phyloP scores from a whole-genome alignment of 306 rosid species.

The Castanospermum australe region DNA sequence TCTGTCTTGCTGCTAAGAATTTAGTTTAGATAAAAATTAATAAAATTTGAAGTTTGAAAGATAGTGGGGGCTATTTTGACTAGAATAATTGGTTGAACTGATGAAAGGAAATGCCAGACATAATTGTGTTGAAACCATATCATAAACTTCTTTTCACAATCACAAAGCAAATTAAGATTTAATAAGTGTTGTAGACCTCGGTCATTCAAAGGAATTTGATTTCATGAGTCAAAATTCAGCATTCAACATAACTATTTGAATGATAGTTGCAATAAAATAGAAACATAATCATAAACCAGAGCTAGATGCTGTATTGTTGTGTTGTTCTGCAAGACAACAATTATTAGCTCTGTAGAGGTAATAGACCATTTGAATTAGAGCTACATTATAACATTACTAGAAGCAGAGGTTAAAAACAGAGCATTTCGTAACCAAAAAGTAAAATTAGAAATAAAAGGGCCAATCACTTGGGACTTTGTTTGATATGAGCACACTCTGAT shows the following conservation, averaged over 20 bases:
- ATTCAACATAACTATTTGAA: conserved; percentile 35
- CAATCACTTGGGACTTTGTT: conserved; percentile 25
- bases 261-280: conserved; percentile 48
- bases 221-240: conserved; percentile 40
- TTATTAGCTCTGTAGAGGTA: conserved; percentile 38
- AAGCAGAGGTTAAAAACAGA: conserved; percentile 11
- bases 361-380: conserved; percentile 38
- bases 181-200: conserved; percentile 24
- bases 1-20: not conserved
- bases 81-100: conserved; percentile 33
- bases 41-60: not conserved
- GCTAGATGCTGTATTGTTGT: conserved; percentile 33
- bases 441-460: conserved; percentile 17
- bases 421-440: conserved; percentile 25
- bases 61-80: conserved; percentile 28
- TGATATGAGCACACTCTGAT: conserved; percentile 26
- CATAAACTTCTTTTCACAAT: conserved; percentile 36
- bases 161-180: conserved; percentile 28
- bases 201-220: conserved; percentile 26
- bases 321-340: conserved; percentile 47
- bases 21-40: not conserved
- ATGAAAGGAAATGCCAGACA: conserved; percentile 21
- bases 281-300: conserved; percentile 64
- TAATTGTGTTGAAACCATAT: conserved; percentile 43
- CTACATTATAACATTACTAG: conserved; percentile 17